Evolutionary conservation across 345 rosid species (phyloP).

Genomic region (Salix suchowensis): DNA sequence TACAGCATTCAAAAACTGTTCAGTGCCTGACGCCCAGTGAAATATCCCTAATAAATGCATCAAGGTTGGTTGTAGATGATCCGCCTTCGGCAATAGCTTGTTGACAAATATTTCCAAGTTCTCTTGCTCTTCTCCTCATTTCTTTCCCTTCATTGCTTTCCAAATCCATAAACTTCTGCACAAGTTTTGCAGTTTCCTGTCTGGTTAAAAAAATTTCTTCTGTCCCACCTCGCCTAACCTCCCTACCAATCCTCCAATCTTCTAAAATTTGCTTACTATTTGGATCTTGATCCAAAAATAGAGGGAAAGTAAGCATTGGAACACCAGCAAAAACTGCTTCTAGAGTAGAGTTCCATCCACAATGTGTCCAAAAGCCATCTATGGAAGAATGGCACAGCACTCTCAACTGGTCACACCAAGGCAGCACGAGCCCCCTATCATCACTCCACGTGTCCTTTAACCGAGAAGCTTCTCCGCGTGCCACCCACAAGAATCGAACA

Average conservation of each 20-base stretch:
- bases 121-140: not conserved
- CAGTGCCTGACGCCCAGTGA: not conserved
- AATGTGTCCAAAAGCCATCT: slow-evolving; percentile 67
- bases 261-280: slow-evolving; percentile 50
- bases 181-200: not conserved
- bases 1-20: too few relatives aligned
- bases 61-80: slow-evolving; percentile 8
- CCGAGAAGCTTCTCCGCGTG: slow-evolving; percentile 28
- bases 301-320: slow-evolving; percentile 48
- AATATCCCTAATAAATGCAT: slow-evolving; percentile 3
- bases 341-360: slow-evolving; percentile 57
- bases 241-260: slow-evolving; percentile 53
- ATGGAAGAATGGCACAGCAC: slow-evolving; percentile 48
- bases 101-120: not conserved
- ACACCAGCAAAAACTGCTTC: slow-evolving; percentile 49
- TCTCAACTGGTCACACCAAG: slow-evolving; percentile 57
- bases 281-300: slow-evolving; percentile 41
- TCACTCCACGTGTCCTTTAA: not conserved
- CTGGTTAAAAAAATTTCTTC: not conserved
- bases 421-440: slow-evolving; percentile 17
- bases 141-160: slow-evolving; percentile 5
- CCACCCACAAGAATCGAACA: slow-evolving; percentile 40
- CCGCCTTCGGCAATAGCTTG: slow-evolving; percentile 2
- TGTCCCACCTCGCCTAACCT: slow-evolving; percentile 10
- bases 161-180: slow-evolving; percentile 8